Conservation (phyloP, 1,284 basidiomycete species). For the Coniferiporia sulphurascens region DNA sequence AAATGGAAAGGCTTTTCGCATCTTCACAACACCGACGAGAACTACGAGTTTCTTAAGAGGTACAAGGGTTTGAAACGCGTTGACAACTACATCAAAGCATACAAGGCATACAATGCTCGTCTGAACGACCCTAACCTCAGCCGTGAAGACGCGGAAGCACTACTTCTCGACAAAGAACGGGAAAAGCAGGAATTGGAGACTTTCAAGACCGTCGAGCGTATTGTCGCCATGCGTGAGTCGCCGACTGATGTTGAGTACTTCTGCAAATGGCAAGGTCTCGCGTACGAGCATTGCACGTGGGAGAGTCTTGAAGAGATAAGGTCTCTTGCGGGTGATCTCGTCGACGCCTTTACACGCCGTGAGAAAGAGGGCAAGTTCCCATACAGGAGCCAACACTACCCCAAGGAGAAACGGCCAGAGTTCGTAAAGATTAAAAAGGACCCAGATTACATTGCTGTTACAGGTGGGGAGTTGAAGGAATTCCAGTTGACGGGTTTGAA, state of each 20-base stretch:
- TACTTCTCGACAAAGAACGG: slow-evolving; percentile 86
- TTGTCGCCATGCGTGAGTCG: slow-evolving; percentile 80
- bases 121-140: slow-evolving; percentile 66
- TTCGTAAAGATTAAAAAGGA: slow-evolving; percentile 89
- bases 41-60: slow-evolving; percentile 90
- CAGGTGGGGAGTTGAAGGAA: slow-evolving; percentile 89
- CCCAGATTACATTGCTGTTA: slow-evolving; percentile 78
- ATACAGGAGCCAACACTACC: slow-evolving; percentile 76
- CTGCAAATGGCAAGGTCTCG: slow-evolving; percentile 95
- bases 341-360: slow-evolving; percentile 77
- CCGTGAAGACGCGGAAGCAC: slow-evolving; percentile 86
- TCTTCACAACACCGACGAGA: slow-evolving; percentile 95
- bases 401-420: slow-evolving; percentile 65
- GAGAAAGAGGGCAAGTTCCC: slow-evolving; percentile 82
- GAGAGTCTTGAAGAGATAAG: slow-evolving; percentile 81
- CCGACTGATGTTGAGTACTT: slow-evolving; percentile 79
- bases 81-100: slow-evolving; percentile 96
- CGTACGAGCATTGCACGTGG: slow-evolving; percentile 97
- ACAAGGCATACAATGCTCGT: slow-evolving; percentile 70
- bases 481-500: slow-evolving; percentile 98
- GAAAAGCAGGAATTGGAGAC: slow-evolving; percentile 87
- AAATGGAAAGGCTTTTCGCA: slow-evolving; percentile 96
- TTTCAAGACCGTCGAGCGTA: slow-evolving; percentile 89
- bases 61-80: slow-evolving; percentile 95
- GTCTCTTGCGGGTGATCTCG: slow-evolving; percentile 67